Conservation (phyloP, 192 early-diverging fungal species). For the Backusella tarrabulga region DNA sequence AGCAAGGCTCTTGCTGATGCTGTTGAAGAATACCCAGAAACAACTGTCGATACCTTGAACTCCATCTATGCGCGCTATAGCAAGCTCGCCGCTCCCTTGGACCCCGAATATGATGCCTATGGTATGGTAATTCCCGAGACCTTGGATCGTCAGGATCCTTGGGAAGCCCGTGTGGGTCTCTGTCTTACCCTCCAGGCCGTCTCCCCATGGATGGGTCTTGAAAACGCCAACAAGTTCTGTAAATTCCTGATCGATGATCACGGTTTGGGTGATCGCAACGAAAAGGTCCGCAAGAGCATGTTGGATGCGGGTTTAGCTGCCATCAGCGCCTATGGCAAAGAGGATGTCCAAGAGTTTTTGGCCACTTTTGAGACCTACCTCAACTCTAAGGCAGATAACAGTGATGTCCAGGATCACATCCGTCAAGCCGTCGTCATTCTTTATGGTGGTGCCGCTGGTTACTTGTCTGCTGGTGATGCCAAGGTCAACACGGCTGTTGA, state of each 20-base stretch:
- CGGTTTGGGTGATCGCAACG: conserved; percentile 83
- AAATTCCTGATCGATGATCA: conserved; percentile 80
- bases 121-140: conserved; percentile 88
- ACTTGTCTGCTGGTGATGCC: conserved; percentile 70
- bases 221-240: conserved; percentile 52
- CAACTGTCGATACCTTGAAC: conserved; percentile 47
- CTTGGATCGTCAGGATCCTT: conserved; percentile 77
- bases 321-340: conserved; percentile 69
- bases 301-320: conserved; percentile 82
- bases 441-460: conserved; percentile 87
- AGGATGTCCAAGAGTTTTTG: conserved; percentile 65
- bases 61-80: conserved; percentile 61
- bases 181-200: conserved; percentile 68
- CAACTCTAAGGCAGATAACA: conserved; percentile 59
- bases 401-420: conserved; percentile 80
- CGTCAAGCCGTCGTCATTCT: conserved; percentile 91
- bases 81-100: conserved; percentile 62
- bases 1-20: conserved; percentile 63
- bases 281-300: conserved; percentile 77
- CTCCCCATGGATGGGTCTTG: conserved; percentile 57
- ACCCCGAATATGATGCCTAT: conserved; percentile 87
- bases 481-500: conserved; percentile 81
- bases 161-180: conserved; percentile 82
- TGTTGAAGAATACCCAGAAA: conserved; percentile 55
- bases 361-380: conserved; percentile 79